A percentile compares a stretch with the other conserved stretches of the same genome.
Evolutionary conservation across 2,329 filamentous ascomycete species (phyloP).

Genomic region (Gaeumannomyces tritici): DNA sequence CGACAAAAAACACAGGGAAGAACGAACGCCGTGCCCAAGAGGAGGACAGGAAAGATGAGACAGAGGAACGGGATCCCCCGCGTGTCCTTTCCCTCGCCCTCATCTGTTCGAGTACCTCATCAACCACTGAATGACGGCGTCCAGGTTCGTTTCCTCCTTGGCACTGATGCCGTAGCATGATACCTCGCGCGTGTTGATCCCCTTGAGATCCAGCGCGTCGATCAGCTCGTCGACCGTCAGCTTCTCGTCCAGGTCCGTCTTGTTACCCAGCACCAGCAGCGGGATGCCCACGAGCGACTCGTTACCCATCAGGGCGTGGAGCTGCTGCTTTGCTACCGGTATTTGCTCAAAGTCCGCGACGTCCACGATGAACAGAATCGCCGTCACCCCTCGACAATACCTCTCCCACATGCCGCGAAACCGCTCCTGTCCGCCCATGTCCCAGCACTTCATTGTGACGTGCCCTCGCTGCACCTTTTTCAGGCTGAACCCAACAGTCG

Average conservation of each 20-base stretch:
- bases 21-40: background rate
- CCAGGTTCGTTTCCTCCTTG: constrained; percentile 97
- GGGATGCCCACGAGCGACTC: constrained; percentile 81
- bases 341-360: constrained; percentile 78
- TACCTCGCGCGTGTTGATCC: constrained; percentile 84
- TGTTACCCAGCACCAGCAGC: constrained; percentile 89
- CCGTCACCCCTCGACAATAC: constrained; percentile 94
- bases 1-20: background rate
- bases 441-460: constrained; percentile 98
- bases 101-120: constrained; percentile 73
- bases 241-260: constrained; percentile 88
- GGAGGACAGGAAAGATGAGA: background rate
- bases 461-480: constrained; percentile 96
- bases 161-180: constrained; percentile 98
- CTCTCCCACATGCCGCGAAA: constrained; percentile 99
- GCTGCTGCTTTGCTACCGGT: constrained; percentile 80
- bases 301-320: constrained; percentile 81
- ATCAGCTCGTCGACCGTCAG: constrained; percentile 92
- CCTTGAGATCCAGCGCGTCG: constrained; percentile 81
- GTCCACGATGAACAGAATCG: constrained; percentile 97
- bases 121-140: constrained; percentile 93
- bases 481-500: constrained; percentile 98
- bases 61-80: background rate
- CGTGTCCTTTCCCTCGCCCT: constrained; percentile 13
- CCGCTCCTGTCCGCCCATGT: constrained; percentile 90